Evolutionary conservation across 1,139 yeast genomes (phyloP).

Genomic region (Hansenula lynferdii): DNA sequence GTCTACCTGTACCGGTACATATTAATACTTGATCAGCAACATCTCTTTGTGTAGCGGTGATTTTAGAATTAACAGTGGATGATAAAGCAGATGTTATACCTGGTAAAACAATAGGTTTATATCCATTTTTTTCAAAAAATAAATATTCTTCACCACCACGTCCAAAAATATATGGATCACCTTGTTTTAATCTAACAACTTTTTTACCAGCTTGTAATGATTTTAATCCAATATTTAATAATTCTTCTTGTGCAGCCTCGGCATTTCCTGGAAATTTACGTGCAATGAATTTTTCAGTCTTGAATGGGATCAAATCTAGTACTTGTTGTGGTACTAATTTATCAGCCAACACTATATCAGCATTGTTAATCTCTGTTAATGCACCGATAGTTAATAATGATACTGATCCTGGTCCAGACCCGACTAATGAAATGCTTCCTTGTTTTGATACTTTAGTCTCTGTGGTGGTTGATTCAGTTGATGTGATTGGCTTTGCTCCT

Average conservation of each 20-base stretch:
- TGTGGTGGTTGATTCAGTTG: neutral
- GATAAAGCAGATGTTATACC: conserved; percentile 91
- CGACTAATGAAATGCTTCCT: conserved; percentile 75
- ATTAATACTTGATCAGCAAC: conserved; percentile 90
- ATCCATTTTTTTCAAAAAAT: conserved; percentile 66
- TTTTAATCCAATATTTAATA: conserved; percentile 63
- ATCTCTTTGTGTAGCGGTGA: conserved; percentile 91
- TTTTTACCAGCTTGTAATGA: conserved; percentile 61
- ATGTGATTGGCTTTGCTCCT: neutral
- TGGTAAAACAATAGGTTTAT: conserved; percentile 67
- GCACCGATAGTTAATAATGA: conserved; percentile 86
- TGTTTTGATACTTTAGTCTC: conserved; percentile 6
- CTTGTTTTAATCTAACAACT: conserved; percentile 91
- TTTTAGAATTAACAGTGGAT: conserved; percentile 79
- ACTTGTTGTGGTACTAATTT: conserved; percentile 90
- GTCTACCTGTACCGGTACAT: conserved; percentile 93
- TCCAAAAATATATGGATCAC: conserved; percentile 96
- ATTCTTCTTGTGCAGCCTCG: conserved; percentile 85
- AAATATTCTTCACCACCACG: conserved; percentile 92
- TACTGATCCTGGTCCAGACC: conserved; percentile 92
- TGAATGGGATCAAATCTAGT: conserved; percentile 69
- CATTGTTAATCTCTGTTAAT: conserved; percentile 68
- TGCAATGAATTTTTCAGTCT: conserved; percentile 78
- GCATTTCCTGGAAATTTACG: conserved; percentile 97
- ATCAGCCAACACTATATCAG: conserved; percentile 85